These are phyloP conservation scores for Zygnema circumcarinatum DNA, from an alignment of 139 green algal species.

Conservation along the genomic window DNA sequence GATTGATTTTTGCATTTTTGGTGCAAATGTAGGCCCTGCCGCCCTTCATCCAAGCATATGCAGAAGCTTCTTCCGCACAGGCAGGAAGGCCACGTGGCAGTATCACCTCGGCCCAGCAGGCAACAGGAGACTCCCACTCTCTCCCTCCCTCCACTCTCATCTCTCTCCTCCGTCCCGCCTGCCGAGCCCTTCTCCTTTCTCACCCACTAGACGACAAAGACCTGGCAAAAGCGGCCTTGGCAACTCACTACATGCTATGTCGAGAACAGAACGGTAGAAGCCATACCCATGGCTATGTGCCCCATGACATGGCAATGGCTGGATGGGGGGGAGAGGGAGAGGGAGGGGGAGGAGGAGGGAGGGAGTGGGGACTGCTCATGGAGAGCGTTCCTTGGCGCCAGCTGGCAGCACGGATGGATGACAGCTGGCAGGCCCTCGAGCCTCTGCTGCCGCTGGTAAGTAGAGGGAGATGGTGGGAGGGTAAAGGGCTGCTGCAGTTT, in stretches of 20 bases:
- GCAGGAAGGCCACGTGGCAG: background rate
- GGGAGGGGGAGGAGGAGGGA: background rate
- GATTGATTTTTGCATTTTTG: too few relatives aligned
- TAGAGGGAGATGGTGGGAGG: background rate
- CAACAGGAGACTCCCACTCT: background rate
- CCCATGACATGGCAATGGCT: background rate
- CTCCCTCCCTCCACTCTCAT: background rate
- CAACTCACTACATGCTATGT: background rate
- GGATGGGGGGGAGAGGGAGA: background rate
- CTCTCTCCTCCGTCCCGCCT: background rate
- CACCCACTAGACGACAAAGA: background rate
- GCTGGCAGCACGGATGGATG: background rate
- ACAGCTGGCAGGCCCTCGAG: background rate
- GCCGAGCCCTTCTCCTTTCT: background rate
- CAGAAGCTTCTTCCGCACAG: background rate
- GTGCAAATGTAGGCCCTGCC: background rate
- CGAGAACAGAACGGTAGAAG: background rate
- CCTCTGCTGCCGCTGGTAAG: background rate
- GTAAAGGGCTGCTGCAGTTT: too few relatives aligned
- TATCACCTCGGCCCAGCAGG: background rate
- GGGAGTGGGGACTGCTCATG: background rate
- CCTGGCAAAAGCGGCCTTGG: background rate
- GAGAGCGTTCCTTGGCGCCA: slow-evolving; percentile 10
- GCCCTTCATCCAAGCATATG: background rate
- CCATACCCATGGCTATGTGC: background rate